Evolutionary conservation across 202 grass and related monocot genomes (phyloP), one percentile per base, ranked within the genome.

Genomic region (Elaeis oleifera): DNA sequence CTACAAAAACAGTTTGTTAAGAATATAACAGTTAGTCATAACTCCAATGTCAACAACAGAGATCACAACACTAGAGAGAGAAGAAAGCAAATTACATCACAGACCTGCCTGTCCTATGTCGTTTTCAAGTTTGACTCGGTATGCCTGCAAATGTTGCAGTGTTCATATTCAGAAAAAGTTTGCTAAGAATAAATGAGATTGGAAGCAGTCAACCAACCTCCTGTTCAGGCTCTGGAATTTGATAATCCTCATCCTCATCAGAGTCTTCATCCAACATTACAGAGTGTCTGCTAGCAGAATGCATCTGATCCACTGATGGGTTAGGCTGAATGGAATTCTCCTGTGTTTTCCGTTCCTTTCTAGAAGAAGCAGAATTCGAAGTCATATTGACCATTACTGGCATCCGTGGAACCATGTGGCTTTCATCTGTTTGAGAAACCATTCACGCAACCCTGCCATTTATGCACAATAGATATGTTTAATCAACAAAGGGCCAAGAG

Each of bases 391-490:
- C 87, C 92, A 97, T 91, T 61, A 89, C 74, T 75, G 87, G 84
- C 59, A 97, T 88, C 55, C 85, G 80, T 55, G 88, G 74, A 65
- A 90, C 84, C 56, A 60, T 69, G 64, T 81, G 81, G 62, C 56
- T 85, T 74, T 90, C 92, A 76, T 97, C 88, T 28, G 79, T 91
- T 77, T 97, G 92, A 65, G 88, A 84, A 97, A 97, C 88, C 88
- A 91, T 79, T 97, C 92, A 58, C 92, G 90, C n/a, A 97, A 77
- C 59, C 92, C 89, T 94, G 67, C 18, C 15, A 76, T 54, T 44
- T 13, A 14, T 44, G 36, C 36, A 44, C 36, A 44, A 44, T 44
- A 44, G 36, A 44, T 13, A 44, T 0, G 36, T 13, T 13, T 3
- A 44, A 44, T 44, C 36, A 44, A 13, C 5, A 13, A 44, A 44